Evolutionary conservation across 768 basidiomycete genomes (phyloP).

Genomic region (Mycena vulgaris): DNA sequence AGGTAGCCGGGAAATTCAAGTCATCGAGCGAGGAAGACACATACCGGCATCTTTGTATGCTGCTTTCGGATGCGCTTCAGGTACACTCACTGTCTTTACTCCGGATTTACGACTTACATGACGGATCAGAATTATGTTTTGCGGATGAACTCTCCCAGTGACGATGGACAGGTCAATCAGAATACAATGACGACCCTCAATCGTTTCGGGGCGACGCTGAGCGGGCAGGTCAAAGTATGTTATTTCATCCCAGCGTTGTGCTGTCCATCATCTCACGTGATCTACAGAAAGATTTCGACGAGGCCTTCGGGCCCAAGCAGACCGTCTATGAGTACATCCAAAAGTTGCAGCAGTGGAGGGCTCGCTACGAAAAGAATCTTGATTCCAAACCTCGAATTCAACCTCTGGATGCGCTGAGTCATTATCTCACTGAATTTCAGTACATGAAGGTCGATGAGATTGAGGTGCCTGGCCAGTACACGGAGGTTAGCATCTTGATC

Average conservation of each 20-base stretch:
- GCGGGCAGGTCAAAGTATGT: constrained; percentile 71
- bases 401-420: constrained; percentile 88
- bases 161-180: constrained; percentile 74
- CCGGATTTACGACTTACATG: constrained; percentile 6
- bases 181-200: constrained; percentile 69
- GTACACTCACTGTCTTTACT: constrained; percentile 57
- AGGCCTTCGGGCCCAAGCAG: constrained; percentile 89
- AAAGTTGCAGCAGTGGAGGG: constrained; percentile 93
- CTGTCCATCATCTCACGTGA: constrained; percentile 18
- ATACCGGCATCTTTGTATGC: constrained; percentile 90
- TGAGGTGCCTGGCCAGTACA: constrained; percentile 98
- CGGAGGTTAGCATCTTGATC: constrained; percentile 73
- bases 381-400: constrained; percentile 89
- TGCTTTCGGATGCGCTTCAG: constrained; percentile 89
- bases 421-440: constrained; percentile 97
- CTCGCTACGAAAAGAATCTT: constrained; percentile 87
- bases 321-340: constrained; percentile 90
- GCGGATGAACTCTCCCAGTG: constrained; percentile 76
- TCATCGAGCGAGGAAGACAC: constrained; percentile 93
- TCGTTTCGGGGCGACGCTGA: constrained; percentile 75
- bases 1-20: constrained; percentile 92
- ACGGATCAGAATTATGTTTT: constrained; percentile 73
- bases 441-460: constrained; percentile 98
- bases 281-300: constrained; percentile 87
- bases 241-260: background rate